These are phyloP conservation scores for Hymenotorrendiella dingleyae DNA, from an alignment of 2,329 filamentous ascomycete genomes.

Conservation along the genomic window DNA sequence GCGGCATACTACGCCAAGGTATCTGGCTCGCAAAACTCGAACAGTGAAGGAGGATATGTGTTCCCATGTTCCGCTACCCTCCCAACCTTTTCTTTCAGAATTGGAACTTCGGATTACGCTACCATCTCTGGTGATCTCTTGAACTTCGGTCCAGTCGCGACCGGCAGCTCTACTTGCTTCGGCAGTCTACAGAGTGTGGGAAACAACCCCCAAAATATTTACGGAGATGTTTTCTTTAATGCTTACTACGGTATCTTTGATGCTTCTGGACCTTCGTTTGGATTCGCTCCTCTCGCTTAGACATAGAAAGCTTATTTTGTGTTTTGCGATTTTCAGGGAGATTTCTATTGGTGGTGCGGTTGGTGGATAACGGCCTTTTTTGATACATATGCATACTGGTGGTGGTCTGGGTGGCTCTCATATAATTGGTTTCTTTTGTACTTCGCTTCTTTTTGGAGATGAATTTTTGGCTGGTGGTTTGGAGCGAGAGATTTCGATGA, in stretches of 20 bases:
- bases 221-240: slow-evolving; percentile 31
- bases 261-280: slow-evolving; percentile 22
- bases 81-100: slow-evolving; percentile 30
- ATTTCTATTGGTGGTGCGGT: too few species aligned
- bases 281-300: slow-evolving; percentile 23
- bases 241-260: slow-evolving; percentile 28
- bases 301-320: too few species aligned
- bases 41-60: slow-evolving; percentile 29
- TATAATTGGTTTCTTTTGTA: too few species aligned
- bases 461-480: too few species aligned
- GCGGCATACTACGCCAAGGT: slow-evolving; percentile 33
- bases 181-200: slow-evolving; percentile 33
- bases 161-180: slow-evolving; percentile 27
- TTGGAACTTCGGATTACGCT: slow-evolving; percentile 28
- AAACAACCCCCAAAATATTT: slow-evolving; percentile 25
- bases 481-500: too few species aligned
- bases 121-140: slow-evolving; percentile 32
- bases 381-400: too few species aligned
- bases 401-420: too few species aligned
- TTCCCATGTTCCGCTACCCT: slow-evolving; percentile 32
- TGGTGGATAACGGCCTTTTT: too few species aligned
- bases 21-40: slow-evolving; percentile 26
- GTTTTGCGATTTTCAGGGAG: too few species aligned
- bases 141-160: slow-evolving; percentile 28
- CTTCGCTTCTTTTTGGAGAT: too few species aligned